Percentiles rank a stretch among this genome's conserved stretches.
phyloP scores from a whole-genome alignment of 2,329 filamentous ascomycete species.

The Fusarium scirpi region DNA sequence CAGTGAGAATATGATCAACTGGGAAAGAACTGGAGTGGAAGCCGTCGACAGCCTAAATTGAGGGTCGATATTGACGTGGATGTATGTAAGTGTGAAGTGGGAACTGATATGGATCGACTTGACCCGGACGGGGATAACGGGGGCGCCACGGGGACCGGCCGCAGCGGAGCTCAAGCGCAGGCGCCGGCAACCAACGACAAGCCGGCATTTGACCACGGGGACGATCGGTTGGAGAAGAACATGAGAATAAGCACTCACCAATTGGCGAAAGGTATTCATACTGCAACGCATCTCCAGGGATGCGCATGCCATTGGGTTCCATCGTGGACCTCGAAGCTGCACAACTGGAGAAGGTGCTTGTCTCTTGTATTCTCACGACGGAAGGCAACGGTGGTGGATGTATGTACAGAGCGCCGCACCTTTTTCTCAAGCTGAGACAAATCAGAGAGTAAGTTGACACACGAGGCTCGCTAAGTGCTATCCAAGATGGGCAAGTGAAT shows the following conservation, averaged over 20 bases:
- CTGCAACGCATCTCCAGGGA: constrained; percentile 59
- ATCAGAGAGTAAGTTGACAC: constrained; percentile 19
- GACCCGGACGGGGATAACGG: constrained; percentile 43
- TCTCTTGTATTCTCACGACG: constrained; percentile 20
- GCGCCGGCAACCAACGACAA: constrained; percentile 59
- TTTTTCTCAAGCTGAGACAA: constrained; percentile 26
- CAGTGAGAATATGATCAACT: constrained; percentile 17
- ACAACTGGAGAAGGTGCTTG: constrained; percentile 36
- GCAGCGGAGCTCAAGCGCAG: constrained; percentile 43
- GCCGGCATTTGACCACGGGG: constrained; percentile 59
- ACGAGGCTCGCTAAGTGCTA: constrained; percentile 32
- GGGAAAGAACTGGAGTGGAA: constrained; percentile 14
- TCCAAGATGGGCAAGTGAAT: constrained; percentile 48
- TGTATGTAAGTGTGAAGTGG: constrained; percentile 24
- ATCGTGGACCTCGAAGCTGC: constrained; percentile 47
- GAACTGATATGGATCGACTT: constrained; percentile 34
- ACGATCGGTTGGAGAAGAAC: constrained; percentile 56
- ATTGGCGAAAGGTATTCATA: constrained; percentile 65
- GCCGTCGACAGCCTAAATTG: constrained; percentile 38
- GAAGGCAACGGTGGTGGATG: constrained; percentile 26
- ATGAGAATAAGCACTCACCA: constrained; percentile 60
- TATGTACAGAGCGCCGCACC: constrained; percentile 23
- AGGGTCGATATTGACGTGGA: constrained; percentile 25
- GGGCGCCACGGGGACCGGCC: constrained; percentile 46
- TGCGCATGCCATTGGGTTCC: constrained; percentile 58